These are phyloP conservation scores for Neoboletus subvelutipes DNA, from an alignment of 768 basidiomycete genomes.

Conservation along the genomic window DNA sequence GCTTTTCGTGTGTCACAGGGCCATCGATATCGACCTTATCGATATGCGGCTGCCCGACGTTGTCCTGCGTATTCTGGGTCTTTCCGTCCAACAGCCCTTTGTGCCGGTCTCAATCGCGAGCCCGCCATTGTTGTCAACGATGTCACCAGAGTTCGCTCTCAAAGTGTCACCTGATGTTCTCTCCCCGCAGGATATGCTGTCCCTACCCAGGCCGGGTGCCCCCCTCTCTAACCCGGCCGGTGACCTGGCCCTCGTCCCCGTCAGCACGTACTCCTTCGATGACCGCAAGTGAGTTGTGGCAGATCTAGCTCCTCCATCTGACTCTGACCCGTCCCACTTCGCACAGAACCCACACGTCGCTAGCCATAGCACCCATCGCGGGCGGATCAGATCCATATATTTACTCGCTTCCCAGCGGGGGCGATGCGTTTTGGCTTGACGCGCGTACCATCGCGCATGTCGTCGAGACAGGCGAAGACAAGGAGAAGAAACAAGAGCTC, in stretches of 20 bases:
- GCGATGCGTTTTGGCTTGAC: conserved; percentile 79
- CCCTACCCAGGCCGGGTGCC: conserved; percentile 62
- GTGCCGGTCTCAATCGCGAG: not conserved
- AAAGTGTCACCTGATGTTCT: conserved; percentile 60
- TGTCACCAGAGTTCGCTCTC: conserved; percentile 50
- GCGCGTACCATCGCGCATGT: conserved; percentile 68
- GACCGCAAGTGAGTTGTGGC: conserved; percentile 61
- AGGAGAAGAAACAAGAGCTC: conserved; percentile 50
- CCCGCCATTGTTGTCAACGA: conserved; percentile 25
- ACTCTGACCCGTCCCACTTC: not conserved
- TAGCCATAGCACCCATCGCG: conserved; percentile 61
- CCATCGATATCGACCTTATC: conserved; percentile 9
- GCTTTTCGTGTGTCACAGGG: not conserved
- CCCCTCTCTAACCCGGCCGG: conserved; percentile 69
- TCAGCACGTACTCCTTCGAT: conserved; percentile 68
- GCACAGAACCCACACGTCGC: conserved; percentile 67
- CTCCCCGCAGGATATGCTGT: conserved; percentile 68
- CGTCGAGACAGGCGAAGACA: conserved; percentile 50
- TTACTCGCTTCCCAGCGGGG: conserved; percentile 62
- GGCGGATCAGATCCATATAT: conserved; percentile 49
- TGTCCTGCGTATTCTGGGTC: conserved; percentile 49
- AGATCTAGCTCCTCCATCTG: not conserved
- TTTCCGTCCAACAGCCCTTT: conserved; percentile 55
- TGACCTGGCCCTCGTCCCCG: conserved; percentile 64
- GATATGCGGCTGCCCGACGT: conserved; percentile 44